These are phyloP conservation scores for Blastobotrys apis DNA, from an alignment of 1,139 yeast species.

Conservation along the genomic window DNA sequence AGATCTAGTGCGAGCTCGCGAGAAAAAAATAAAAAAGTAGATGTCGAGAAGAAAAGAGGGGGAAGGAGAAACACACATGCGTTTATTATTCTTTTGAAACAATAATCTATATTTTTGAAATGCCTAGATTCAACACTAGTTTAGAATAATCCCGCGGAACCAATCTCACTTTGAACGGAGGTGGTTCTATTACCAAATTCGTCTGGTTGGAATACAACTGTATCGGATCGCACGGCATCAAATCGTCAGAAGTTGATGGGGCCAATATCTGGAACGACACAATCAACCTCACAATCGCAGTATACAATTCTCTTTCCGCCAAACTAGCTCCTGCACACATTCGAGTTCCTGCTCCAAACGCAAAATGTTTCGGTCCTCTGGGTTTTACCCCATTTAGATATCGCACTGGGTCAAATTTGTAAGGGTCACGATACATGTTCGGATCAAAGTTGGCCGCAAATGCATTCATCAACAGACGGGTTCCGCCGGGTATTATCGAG, in stretches of 20 bases:
- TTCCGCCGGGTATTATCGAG: constrained; percentile 49
- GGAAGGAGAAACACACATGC: too few relatives aligned
- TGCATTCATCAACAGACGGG: constrained; percentile 61
- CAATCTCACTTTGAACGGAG: constrained; percentile 26
- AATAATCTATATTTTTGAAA: too few relatives aligned
- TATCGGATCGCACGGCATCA: constrained; percentile 25
- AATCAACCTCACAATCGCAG: constrained; percentile 41
- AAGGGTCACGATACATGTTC: constrained; percentile 43
- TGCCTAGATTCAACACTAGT: too few relatives aligned
- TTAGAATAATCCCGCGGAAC: constrained; percentile 23
- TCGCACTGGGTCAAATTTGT: constrained; percentile 53
- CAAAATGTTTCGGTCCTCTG: constrained; percentile 42
- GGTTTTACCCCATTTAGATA: constrained; percentile 41
- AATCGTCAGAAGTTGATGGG: constrained; percentile 36
- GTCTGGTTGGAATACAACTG: constrained; percentile 23
- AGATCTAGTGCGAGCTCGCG: too few relatives aligned
- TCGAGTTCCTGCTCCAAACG: constrained; percentile 69
- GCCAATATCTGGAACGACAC: constrained; percentile 40
- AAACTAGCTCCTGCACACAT: constrained; percentile 64
- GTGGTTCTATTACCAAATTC: constrained; percentile 28
- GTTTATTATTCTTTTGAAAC: too few relatives aligned
- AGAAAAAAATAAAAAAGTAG: too few relatives aligned
- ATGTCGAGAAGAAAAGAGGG: too few relatives aligned
- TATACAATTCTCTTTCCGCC: constrained; percentile 60
- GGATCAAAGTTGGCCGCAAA: constrained; percentile 69